Evolutionary conservation across 1,284 basidiomycete genomes (phyloP), one percentile per base, ranked within the genome.

Genomic region (Ustilago trichophora): DNA sequence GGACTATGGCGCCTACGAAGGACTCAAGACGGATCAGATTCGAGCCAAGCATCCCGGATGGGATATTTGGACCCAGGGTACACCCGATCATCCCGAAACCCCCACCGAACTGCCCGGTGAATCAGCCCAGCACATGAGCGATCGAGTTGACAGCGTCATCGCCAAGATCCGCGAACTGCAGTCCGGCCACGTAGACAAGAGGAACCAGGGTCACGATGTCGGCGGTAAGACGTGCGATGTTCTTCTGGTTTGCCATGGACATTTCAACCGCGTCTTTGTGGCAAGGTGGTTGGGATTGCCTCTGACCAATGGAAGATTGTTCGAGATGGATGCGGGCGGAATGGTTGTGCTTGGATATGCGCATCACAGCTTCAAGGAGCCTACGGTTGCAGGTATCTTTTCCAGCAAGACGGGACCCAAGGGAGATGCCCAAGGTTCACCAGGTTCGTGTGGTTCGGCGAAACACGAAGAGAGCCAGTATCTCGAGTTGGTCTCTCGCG

Each of bases 1-100:
- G 79, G 77, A 80, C 52, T 81, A 81, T 47, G 79, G 79, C 24
- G 76, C 74, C 1, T 80, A 77, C 56, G 78, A 81, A 29, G 78
- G 78, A 4, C 38, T 73, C n/a, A 75, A 78, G 59, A 80, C 76
- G 6, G 53, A 68, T 21, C 42, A 74, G 46, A 80, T 80, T 29
- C 63, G 69, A 25, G 49, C 57, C 15, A 55, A 53, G 27, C 57
- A 62, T 26, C 72, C 76, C 3, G 69, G 69, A 26, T 81, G 79
- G 79, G 72, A 81, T 37, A 75, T 81, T 19, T 81, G 76, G 72
- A 53, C 51, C 18, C 66, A 80, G 16, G 79, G 79, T 11, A 73
- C 75, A 9, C 78, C 76, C 1, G 71, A 79, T 35, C 63, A 77
- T 33, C 68, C 76, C 3, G 55, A 69, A 1, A 21, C 43, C 24